A percentile compares a stretch with the other conserved stretches of the same genome.
Conservation (phyloP, 2,329 filamentous ascomycete species). For the Colletotrichum sp. region DNA sequence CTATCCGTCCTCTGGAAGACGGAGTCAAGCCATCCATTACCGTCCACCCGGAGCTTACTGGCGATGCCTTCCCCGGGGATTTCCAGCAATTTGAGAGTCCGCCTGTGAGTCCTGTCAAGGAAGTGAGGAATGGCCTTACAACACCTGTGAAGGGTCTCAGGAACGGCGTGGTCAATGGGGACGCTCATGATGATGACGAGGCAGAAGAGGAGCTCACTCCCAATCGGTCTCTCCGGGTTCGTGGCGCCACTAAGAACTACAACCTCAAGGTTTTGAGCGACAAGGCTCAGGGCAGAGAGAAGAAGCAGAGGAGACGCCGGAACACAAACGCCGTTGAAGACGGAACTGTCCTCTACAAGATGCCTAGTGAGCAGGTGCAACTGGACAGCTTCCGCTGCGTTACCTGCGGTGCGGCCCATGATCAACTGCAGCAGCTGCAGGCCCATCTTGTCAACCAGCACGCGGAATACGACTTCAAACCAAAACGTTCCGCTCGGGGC, state of each 20-base stretch:
- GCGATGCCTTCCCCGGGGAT: background rate
- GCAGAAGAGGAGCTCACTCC: constrained; percentile 54
- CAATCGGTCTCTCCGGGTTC: constrained; percentile 53
- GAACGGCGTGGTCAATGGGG: constrained; percentile 23
- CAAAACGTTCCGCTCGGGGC: constrained; percentile 38
- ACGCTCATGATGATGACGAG: constrained; percentile 47
- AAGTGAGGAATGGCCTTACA: background rate
- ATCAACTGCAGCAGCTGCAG: constrained; percentile 52
- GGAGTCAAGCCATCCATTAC: constrained; percentile 51
- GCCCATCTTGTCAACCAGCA: constrained; percentile 53
- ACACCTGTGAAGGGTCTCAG: constrained; percentile 4
- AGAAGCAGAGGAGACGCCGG: constrained; percentile 44
- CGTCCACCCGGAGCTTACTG: constrained; percentile 27
- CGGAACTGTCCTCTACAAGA: constrained; percentile 51
- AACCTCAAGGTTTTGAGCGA: constrained; percentile 66
- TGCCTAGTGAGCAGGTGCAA: constrained; percentile 49
- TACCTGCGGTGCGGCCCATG: constrained; percentile 52
- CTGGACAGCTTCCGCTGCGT: constrained; percentile 58
- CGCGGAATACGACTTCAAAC: constrained; percentile 48
- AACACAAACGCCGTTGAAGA: constrained; percentile 32
- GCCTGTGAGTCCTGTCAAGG: background rate
- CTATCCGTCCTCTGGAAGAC: constrained; percentile 37
- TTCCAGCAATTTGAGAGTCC: background rate
- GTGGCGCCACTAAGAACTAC: constrained; percentile 55
- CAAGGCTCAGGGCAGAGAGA: constrained; percentile 59